Percentiles rank a stretch among this genome's conserved stretches.
These are phyloP conservation scores for Pichia sp. DNA, from an alignment of 1,139 yeast genomes.

Conservation along the genomic window DNA sequence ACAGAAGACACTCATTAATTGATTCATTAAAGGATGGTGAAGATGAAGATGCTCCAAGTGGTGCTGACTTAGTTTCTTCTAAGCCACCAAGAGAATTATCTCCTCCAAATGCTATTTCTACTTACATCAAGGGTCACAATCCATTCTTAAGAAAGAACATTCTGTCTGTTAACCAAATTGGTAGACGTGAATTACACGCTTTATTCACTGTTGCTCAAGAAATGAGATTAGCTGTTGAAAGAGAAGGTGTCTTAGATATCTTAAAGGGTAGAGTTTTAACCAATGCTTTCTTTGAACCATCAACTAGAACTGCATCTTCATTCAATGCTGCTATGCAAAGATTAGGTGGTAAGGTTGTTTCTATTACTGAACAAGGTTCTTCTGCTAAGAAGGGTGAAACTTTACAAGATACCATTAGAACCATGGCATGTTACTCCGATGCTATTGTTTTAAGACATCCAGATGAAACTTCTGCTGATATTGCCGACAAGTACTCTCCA, in stretches of 20 bases:
- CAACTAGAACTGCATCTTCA: slow-evolving; percentile 94
- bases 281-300: slow-evolving; percentile 97
- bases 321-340: slow-evolving; percentile 99
- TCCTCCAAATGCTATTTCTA: slow-evolving; percentile 75
- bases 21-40: slow-evolving; percentile 37
- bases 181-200: slow-evolving; percentile 85
- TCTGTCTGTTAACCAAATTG: slow-evolving; percentile 82
- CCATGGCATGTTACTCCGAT: slow-evolving; percentile 94
- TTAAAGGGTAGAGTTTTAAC: slow-evolving; percentile 89
- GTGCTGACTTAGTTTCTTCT: slow-evolving; percentile 71
- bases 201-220: slow-evolving; percentile 97
- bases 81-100: slow-evolving; percentile 69
- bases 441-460: slow-evolving; percentile 98
- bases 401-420: slow-evolving; percentile 92
- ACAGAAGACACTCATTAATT: slow-evolving; percentile 37
- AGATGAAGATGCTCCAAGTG: slow-evolving; percentile 52
- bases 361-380: slow-evolving; percentile 80
- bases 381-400: slow-evolving; percentile 99
- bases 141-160: slow-evolving; percentile 88
- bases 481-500: slow-evolving; percentile 95
- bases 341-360: slow-evolving; percentile 95
- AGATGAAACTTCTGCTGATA: slow-evolving; percentile 83
- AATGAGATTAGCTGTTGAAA: slow-evolving; percentile 95
- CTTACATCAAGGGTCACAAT: slow-evolving; percentile 76
- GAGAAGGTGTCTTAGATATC: slow-evolving; percentile 91